Evolutionary conservation across 2,329 filamentous ascomycete genomes (phyloP), one percentile per base, ranked within the genome.

Genomic region (Colletotrichum tanaceti): DNA sequence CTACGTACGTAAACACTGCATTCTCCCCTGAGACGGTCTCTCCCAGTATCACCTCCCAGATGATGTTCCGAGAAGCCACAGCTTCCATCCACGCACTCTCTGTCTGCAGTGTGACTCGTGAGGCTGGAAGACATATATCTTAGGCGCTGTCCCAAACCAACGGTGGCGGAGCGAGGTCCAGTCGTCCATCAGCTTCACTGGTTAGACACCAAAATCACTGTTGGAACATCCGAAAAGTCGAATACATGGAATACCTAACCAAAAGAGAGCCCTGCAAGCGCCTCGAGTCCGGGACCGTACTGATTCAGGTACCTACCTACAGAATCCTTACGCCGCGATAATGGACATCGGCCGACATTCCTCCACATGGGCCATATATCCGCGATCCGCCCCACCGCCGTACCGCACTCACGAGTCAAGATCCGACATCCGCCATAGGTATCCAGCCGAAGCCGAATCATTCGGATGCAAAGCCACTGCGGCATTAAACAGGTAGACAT

Each of bases 321-420:
- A n/a, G n/a, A n/a, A n/a, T n/a, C n/a, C n/a, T 46, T 9, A 11
- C 7, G 43, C n/a, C 18, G 47, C 7, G 7, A 18, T 24, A 18
- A 10, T 16, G 39, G 35, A 18, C 47, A 18, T 5, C 11, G 39
- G 35, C 18, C 18, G 13, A 5, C 43, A 6, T 35, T 18, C 28
- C 7, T n/a, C n/a, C n/a, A 35, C 18, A 32, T 5, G 24, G 28
- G 43, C 24, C 7, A 24, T 35, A 35, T 44, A n/a, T n/a, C 38
- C 47, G 39, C 35, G 22, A 6, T 22, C 9, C 24, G 35, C 24
- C 60, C 52, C 62, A 46, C 54, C n/a, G 24, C 47, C 41, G 28
- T 50, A 44, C 13, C 20, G n/a, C 47, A 13, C 24, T 39, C 55
- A 20, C 47, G 63, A 65, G 63, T 65, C 63, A 60, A 9, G 28